Evolutionary conservation across 2,329 filamentous ascomycete genomes (phyloP), one percentile per base, ranked within the genome.

Genomic region (Fusarium paranaense): DNA sequence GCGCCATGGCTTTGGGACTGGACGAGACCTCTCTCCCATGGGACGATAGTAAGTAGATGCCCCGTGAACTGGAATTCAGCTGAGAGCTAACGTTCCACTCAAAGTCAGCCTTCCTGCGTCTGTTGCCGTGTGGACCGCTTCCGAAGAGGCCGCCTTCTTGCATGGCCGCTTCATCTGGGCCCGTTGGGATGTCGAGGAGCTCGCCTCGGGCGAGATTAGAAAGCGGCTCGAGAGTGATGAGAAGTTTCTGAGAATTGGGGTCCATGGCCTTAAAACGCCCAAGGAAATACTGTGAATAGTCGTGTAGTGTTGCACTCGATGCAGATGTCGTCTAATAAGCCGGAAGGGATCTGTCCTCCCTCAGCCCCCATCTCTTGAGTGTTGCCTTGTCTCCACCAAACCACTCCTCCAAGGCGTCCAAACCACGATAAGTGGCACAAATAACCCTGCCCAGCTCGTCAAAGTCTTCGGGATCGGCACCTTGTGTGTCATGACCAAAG

Each of bases 371-470:
- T 56, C 27, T 64, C 40, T 47, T 62, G 18, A 68, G 54, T 13
- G 13, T 35, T 35, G 32, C 50, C 22, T 22, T 64, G 32, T 67
- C 61, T 1, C 42, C 61, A 37, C 40, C 60, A 7, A 64, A 27
- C 65, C 65, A 67, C 33, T 67, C 38, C 47, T 67, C 61, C 11
- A 67, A 54, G n/a, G 52, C 52, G 6, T 64, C 65, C n/a, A 67
- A n/a, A 13, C 65, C 65, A 13, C 40, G 42, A 32, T 37, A 59
- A 3, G 30, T 67, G 20, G 27, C 60, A 2, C 27, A 27, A 45
- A 67, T 40, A 18, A 64, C 13, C 16, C 58, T 59, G 1, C 65
- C 60, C 3, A 67, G 18, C 18, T 67, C 65, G 3, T 67, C 65
- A 52, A 67, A 35, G 35, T 67, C 65, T 8, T 54, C 40, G 10